phyloP scores from a whole-genome alignment of 345 rosid genomes.

The Sapria himalayana region DNA sequence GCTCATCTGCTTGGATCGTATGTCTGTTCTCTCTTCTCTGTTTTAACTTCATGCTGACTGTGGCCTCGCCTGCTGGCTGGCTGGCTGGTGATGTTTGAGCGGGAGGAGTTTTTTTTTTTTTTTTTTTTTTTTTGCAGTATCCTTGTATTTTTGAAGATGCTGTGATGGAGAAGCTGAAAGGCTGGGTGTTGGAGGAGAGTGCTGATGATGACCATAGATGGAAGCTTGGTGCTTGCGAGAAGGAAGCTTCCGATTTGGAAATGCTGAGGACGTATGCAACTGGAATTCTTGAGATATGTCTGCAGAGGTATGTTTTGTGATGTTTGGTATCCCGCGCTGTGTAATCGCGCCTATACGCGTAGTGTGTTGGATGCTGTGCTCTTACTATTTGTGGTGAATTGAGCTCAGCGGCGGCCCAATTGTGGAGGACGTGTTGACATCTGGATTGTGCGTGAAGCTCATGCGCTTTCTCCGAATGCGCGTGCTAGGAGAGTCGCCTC shows the following conservation, averaged over 20 bases:
- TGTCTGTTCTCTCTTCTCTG: slow-evolving; percentile 1
- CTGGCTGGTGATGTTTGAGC: too few species aligned
- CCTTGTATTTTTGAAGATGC: slow-evolving; percentile 85
- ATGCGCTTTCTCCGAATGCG: slow-evolving; percentile 86
- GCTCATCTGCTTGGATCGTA: slow-evolving; percentile 68
- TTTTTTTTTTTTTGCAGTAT: slow-evolving; percentile 23
- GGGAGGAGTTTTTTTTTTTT: too few species aligned
- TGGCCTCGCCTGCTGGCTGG: too few species aligned
- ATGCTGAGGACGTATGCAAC: slow-evolving; percentile 75
- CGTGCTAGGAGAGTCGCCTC: slow-evolving; percentile 54
- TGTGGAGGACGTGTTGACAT: slow-evolving; percentile 84
- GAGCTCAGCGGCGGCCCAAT: slow-evolving; percentile 55
- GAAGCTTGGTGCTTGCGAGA: slow-evolving; percentile 25
- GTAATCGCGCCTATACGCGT: slow-evolving; percentile 7
- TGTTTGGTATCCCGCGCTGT: background rate
- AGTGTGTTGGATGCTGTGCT: slow-evolving; percentile 3
- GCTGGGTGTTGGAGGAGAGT: slow-evolving; percentile 75
- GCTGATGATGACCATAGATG: slow-evolving; percentile 24
- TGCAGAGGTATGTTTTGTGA: slow-evolving; percentile 31
- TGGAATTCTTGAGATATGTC: slow-evolving; percentile 82
- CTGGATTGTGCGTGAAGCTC: slow-evolving; percentile 79
- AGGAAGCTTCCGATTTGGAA: slow-evolving; percentile 58
- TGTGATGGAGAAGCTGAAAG: slow-evolving; percentile 51
- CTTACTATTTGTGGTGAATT: slow-evolving; percentile 3
- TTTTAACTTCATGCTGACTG: background rate